phyloP scores from a whole-genome alignment of 306 rosid species.

The Ammopiptanthus mongolicus region DNA sequence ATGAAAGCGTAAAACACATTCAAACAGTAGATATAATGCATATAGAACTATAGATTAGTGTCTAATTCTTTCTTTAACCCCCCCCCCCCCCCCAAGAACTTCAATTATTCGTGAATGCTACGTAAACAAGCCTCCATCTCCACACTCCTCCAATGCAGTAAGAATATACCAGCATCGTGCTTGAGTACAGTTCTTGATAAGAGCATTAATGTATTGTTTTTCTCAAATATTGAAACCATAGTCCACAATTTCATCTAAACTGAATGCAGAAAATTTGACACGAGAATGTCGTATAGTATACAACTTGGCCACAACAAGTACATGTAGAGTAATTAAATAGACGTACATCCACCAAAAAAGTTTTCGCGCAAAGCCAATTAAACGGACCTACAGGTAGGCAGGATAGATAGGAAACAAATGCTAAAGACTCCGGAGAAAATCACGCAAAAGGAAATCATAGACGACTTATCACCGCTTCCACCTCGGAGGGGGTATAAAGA shows the following conservation, averaged over 20 bases:
- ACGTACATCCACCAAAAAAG: neutral
- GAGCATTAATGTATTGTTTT: neutral
- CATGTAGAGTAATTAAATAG: neutral
- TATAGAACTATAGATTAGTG: neutral
- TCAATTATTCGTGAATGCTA: too few species aligned
- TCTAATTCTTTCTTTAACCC: too few species aligned
- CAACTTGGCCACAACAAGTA: neutral
- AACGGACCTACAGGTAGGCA: neutral
- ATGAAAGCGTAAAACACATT: neutral
- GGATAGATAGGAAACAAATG: neutral
- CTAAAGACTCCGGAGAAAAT: neutral
- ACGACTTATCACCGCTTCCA: constrained; percentile 87
- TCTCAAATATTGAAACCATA: neutral
- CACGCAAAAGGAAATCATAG: constrained; percentile 41
- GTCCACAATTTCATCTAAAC: constrained; percentile 19
- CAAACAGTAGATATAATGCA: neutral
- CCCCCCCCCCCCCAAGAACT: too few species aligned
- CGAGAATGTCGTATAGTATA: neutral
- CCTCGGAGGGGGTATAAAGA: constrained; percentile 82
- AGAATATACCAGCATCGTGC: neutral
- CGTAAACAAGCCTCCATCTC: too few species aligned
- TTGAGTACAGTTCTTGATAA: neutral
- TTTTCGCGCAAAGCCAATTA: neutral
- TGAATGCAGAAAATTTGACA: constrained; percentile 20
- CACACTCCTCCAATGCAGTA: neutral